These are phyloP conservation scores for Gossypium trilobum DNA, from an alignment of 441 rosid genomes.

Conservation along the genomic window DNA sequence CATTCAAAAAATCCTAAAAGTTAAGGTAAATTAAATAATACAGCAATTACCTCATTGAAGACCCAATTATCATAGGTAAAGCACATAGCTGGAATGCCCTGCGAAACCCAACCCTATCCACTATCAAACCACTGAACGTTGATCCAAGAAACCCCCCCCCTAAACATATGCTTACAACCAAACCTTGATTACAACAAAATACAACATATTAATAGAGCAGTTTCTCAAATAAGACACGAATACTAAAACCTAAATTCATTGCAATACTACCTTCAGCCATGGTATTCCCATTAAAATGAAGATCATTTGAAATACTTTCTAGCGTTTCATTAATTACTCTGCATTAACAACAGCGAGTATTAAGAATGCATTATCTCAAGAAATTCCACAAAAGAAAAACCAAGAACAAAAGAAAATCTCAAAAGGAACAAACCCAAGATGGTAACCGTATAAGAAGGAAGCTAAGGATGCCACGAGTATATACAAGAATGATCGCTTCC, in stretches of 20 bases:
- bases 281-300: slow-evolving; percentile 53
- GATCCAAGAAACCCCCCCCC: slow-evolving; percentile 94
- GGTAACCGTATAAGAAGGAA: slow-evolving; percentile 62
- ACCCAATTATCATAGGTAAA: slow-evolving; percentile 80
- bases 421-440: slow-evolving; percentile 45
- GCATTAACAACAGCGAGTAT: slow-evolving; percentile 23
- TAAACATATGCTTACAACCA: slow-evolving; percentile 87
- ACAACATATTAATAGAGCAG: slow-evolving; percentile 14
- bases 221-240: slow-evolving; percentile 9
- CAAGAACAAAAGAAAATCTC: background rate
- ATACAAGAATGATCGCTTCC: slow-evolving; percentile 62
- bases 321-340: slow-evolving; percentile 70
- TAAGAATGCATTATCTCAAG: background rate
- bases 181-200: slow-evolving; percentile 46
- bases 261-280: slow-evolving; percentile 51
- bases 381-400: background rate
- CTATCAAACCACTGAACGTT: slow-evolving; percentile 75
- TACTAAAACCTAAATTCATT: background rate
- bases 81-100: slow-evolving; percentile 84
- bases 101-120: slow-evolving; percentile 86
- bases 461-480: slow-evolving; percentile 52
- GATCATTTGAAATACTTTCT: slow-evolving; percentile 61
- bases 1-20: background rate
- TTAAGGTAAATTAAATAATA: background rate
- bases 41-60: slow-evolving; percentile 58